Evolutionary conservation across 306 rosid genomes (phyloP), one percentile per base, ranked within the genome.

Genomic region (Dalbergia cultrata): DNA sequence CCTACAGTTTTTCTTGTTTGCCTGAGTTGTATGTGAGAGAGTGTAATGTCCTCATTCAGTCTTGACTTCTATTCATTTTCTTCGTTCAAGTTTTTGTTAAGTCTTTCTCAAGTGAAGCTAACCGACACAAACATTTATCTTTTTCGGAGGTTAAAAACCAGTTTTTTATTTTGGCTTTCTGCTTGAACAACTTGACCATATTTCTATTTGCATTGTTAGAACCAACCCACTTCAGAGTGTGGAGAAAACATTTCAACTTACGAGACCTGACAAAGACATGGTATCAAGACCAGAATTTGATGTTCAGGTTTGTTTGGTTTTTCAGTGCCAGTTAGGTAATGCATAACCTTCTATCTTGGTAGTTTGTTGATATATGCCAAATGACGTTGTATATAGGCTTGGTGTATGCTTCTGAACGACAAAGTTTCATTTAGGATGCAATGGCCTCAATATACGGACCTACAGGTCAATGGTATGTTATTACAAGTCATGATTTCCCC

Each of bases 331-430:
- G 59, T 70, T 80, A 39, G 39, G 69, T 70, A 37, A 66, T 58
- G 8, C 49, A 7, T 78, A 53, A 65, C 64, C 11, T 80, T 45
- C 17, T 56, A 56, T n/a, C 19, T 21, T 17, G 43, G 67, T 31
- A 10, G 52, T 80, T 9, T 80, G 43, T 81, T 87, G 66, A 78
- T 80, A 72, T 72, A 39, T 82, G 43, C 58, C 49, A 72, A 59
- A 43, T 84, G 86, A 59, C 21, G 56, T 86, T 26, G 21, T 50
- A 84, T 80, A 35, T 67, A 96, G 99, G 97, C 88, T 70, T 96
- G 99, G 99, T 96, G 99, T 69, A 96, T 96, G 97, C 99, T 96
- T 86, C 83, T 96, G 81, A 96, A 93, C n/a, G 99, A 96, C 67
- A 96, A 96, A 88, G 99, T 96, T 77, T 74, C 91, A 78, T 96